Conservation (phyloP, 2,329 filamentous ascomycete species). For the Ophiostoma tasmaniense region DNA sequence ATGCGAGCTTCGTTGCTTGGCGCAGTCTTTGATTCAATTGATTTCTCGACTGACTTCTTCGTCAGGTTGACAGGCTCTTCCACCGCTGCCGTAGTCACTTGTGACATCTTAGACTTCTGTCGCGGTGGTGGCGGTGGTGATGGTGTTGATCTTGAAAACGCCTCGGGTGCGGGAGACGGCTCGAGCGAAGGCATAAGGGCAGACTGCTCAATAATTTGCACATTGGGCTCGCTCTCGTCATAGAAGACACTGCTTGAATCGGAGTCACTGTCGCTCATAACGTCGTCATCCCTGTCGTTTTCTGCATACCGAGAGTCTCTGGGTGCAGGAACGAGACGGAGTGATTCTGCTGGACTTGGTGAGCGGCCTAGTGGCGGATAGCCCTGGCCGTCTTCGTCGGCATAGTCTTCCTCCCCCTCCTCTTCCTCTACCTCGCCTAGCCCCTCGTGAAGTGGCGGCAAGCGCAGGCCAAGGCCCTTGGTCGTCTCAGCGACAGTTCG, state of each 20-base stretch:
- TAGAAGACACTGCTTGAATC: conserved; percentile 39
- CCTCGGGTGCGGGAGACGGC: conserved; percentile 29
- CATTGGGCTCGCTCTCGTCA: conserved; percentile 37
- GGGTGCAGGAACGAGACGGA: conserved; percentile 35
- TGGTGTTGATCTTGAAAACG: conserved; percentile 4
- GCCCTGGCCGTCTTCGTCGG: neutral
- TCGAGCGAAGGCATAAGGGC: conserved; percentile 29
- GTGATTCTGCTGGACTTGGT: conserved; percentile 31
- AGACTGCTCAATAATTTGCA: conserved; percentile 39
- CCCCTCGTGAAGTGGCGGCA: conserved; percentile 28
- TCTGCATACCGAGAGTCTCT: conserved; percentile 26
- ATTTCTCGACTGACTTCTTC: neutral
- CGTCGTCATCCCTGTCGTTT: conserved; percentile 22
- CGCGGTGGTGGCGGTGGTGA: conserved; percentile 20
- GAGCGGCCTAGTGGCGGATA: conserved; percentile 6
- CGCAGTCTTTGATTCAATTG: neutral
- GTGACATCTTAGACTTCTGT: neutral
- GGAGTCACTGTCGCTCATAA: conserved; percentile 27
- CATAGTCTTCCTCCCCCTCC: conserved; percentile 17
- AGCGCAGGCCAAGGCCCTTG: conserved; percentile 30
- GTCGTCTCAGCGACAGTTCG: conserved; percentile 42
- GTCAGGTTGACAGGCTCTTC: neutral
- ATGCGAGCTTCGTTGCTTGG: neutral
- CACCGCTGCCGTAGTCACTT: neutral
- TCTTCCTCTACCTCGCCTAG: conserved; percentile 21